Percentiles rank a stretch among this genome's conserved stretches.
Evolutionary conservation across 768 basidiomycete genomes (phyloP).

Genomic region (Tulasnella sp.): DNA sequence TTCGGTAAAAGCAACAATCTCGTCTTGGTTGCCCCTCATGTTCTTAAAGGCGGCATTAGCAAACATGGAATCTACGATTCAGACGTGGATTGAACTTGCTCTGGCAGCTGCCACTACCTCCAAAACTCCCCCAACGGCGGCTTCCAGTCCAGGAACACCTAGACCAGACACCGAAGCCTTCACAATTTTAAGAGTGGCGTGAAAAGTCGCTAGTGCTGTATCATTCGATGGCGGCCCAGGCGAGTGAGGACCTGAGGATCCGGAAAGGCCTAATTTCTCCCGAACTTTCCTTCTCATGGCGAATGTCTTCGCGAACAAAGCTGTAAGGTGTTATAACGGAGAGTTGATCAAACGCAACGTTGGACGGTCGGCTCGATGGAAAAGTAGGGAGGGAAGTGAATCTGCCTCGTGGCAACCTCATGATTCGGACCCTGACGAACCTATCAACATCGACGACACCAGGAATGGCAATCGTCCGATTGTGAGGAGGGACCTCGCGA

Average conservation of each 20-base stretch:
- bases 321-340: not conserved
- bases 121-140: not conserved
- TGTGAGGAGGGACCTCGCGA: too few relatives aligned
- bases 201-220: not conserved
- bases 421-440: not conserved
- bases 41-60: not conserved
- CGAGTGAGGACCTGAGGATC: not conserved
- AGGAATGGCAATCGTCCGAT: too few relatives aligned
- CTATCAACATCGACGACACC: too few relatives aligned
- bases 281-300: not conserved
- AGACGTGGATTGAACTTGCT: not conserved
- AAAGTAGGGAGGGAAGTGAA: not conserved
- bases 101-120: not conserved
- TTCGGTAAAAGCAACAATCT: not conserved
- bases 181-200: not conserved
- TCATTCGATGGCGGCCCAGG: not conserved
- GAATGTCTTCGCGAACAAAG: not conserved
- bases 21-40: not conserved
- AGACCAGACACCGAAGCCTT: not conserved
- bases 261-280: not conserved
- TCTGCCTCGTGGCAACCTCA: not conserved
- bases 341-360: not conserved
- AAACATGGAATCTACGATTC: not conserved
- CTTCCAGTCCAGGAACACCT: not conserved
- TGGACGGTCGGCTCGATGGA: not conserved